These are phyloP conservation scores for Kluyveromyces siamensis DNA, from an alignment of 805 yeast species.

Conservation along the genomic window DNA sequence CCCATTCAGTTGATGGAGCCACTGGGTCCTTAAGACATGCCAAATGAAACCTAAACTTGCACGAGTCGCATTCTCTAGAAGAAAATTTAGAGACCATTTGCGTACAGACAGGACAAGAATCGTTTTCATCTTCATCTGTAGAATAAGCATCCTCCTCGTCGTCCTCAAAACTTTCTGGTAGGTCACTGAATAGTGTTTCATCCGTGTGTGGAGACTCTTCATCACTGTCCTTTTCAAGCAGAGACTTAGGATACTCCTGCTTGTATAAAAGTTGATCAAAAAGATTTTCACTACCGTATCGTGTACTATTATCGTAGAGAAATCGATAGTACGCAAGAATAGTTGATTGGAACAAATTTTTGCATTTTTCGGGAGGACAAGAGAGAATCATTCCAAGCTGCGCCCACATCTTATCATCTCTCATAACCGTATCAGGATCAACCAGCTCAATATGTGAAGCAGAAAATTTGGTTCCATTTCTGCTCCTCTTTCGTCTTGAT, in stretches of 20 bases:
- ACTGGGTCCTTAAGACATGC: constrained; percentile 50
- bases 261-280: constrained; percentile 14
- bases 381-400: constrained; percentile 6
- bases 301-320: constrained; percentile 11
- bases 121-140: constrained; percentile 26
- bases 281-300: constrained; percentile 10
- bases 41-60: constrained; percentile 61
- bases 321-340: constrained; percentile 29
- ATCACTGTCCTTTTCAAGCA: constrained; percentile 20
- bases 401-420: constrained; percentile 23
- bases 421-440: constrained; percentile 3
- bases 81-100: constrained; percentile 23
- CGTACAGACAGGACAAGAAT: constrained; percentile 40
- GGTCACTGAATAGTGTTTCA: not conserved
- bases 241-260: constrained; percentile 27
- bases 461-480: constrained; percentile 5
- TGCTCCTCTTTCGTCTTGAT: constrained; percentile 5
- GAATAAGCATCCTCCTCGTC: constrained; percentile 9
- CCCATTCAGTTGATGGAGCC: constrained; percentile 62
- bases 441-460: constrained; percentile 1
- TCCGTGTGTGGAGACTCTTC: constrained; percentile 6
- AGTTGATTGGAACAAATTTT: constrained; percentile 16
- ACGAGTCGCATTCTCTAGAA: constrained; percentile 61
- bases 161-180: constrained; percentile 1
- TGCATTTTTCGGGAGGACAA: constrained; percentile 6